Evolutionary conservation across 2,329 filamentous ascomycete genomes (phyloP).

Genomic region (Fonsecaea nubica): DNA sequence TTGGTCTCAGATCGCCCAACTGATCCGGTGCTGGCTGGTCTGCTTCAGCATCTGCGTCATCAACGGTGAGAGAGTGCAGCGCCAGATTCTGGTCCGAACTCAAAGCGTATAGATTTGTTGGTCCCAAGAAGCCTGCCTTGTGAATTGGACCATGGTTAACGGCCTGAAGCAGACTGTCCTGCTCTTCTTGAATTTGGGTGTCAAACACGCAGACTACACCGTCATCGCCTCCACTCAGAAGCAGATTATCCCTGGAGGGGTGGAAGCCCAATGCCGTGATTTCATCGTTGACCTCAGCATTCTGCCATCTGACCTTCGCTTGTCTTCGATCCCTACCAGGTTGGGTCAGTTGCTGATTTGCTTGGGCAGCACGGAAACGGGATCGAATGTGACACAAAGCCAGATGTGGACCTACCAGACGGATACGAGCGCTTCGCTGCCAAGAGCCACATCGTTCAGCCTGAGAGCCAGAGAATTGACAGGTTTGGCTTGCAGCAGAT

Average conservation of each 20-base stretch:
- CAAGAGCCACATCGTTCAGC: conserved; percentile 35
- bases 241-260: conserved; percentile 57
- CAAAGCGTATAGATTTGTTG: conserved; percentile 61
- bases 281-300: conserved; percentile 61
- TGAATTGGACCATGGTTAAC: conserved; percentile 69
- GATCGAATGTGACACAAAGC: background rate
- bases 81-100: conserved; percentile 68
- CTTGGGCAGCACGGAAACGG: background rate
- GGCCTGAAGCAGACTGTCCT: conserved; percentile 67
- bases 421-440: conserved; percentile 37
- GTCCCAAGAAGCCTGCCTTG: conserved; percentile 64
- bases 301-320: conserved; percentile 37
- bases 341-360: background rate
- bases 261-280: conserved; percentile 65
- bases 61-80: conserved; percentile 56
- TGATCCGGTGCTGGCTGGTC: conserved; percentile 56
- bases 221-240: conserved; percentile 68
- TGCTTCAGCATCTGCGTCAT: conserved; percentile 54
- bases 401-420: conserved; percentile 35
- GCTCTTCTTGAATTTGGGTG: conserved; percentile 62
- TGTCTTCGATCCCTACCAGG: conserved; percentile 49
- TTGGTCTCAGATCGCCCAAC: conserved; percentile 64
- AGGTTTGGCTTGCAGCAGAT: conserved; percentile 30
- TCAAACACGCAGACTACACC: conserved; percentile 69
- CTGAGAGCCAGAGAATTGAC: conserved; percentile 35